Conservation (phyloP, 2,329 filamentous ascomycete genomes). For the Coccinonectria pachysandricola region DNA sequence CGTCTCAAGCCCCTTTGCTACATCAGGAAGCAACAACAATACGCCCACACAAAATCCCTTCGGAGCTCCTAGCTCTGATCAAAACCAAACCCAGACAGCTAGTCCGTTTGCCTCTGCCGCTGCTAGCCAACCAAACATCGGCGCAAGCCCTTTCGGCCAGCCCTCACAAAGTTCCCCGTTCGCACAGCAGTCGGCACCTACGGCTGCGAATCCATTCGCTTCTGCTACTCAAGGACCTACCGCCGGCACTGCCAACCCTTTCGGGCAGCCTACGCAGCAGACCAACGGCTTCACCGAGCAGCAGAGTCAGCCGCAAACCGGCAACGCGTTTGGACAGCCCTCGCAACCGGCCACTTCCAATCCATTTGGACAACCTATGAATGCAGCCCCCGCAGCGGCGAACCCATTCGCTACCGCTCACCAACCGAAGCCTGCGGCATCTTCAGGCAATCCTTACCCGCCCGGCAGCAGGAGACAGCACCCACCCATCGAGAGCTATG, state of each 20-base stretch:
- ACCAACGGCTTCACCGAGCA: constrained; percentile 15
- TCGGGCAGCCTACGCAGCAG: constrained; percentile 16
- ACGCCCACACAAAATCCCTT: constrained; percentile 19
- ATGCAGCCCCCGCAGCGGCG: constrained; percentile 7
- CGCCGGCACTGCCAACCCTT: constrained; percentile 16
- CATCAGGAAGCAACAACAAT: constrained; percentile 9
- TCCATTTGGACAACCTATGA: constrained; percentile 19
- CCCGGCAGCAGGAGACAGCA: constrained; percentile 35
- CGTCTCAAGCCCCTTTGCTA: constrained; percentile 10
- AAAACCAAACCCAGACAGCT: constrained; percentile 7
- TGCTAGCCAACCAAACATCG: constrained; percentile 9
- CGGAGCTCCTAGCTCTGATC: constrained; percentile 10
- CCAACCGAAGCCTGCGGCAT: constrained; percentile 3
- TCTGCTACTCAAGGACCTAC: constrained; percentile 8
- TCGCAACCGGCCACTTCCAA: constrained; percentile 9
- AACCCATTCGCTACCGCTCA: constrained; percentile 17
- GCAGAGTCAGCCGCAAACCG: constrained; percentile 12
- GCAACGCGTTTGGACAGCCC: constrained; percentile 18
- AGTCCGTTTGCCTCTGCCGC: constrained; percentile 12
- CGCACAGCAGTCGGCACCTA: constrained; percentile 7
- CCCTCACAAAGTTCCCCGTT: constrained; percentile 15
- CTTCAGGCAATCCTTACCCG: constrained; percentile 30
- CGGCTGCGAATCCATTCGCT: constrained; percentile 20
- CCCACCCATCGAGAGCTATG: constrained; percentile 34
- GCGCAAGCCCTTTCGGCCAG: constrained; percentile 18